Base-by-base conservation (phyloP, 106 monocot species). In the Hemerocallis citrina region DNA sequence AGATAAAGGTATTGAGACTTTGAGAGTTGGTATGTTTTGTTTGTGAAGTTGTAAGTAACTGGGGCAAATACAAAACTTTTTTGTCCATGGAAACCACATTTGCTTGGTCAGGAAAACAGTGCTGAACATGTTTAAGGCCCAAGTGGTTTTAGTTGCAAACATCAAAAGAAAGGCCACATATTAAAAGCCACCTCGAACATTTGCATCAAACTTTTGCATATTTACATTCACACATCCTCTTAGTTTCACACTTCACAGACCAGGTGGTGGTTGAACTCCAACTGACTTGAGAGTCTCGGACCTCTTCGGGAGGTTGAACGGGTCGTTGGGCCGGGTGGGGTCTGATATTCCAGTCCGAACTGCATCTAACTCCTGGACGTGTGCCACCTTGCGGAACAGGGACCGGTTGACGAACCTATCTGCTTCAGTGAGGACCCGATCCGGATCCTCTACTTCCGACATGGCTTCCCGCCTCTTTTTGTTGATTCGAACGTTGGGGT, bases 361-460 rank as follows among this genome's bases (percentile, higher is more conserved):
- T 4, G 57, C 57, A 17, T 68, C 68, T 32, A 68, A 68, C 24
- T 66, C 74, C 41, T 67, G 74, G 46, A 67, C 23, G 34, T 74
- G 60, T 0, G 67, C 74, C 1, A 74, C 67, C 39, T 61, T 58
- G 25, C 74, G 66, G 34, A 74, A 74, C 24, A 74, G 60, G 1
- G 74, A 74, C 50, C 54, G 59, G 19, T 61, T 74, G 32, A 74
- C 13, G 38, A 37, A 67, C 27, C 39, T 17, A 6, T 66, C 43
- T 13, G 52, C 24, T 34, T 74, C 74, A 5, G 19, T 38, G 7
- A 59, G 45, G 37, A 74, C 74, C 12, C 47, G 59, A 11, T 74
- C 74, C 16, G 74, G 74, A 1, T 74, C 74, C 1, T 52, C 66
- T 29, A 74, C 60, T 33, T 74, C 74, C 1, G 60, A 41, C 22